Percentiles rank a stretch among this genome's conserved stretches.
These are phyloP conservation scores for Cucumis cinereus DNA, from an alignment of 306 rosid genomes.

Conservation along the genomic window DNA sequence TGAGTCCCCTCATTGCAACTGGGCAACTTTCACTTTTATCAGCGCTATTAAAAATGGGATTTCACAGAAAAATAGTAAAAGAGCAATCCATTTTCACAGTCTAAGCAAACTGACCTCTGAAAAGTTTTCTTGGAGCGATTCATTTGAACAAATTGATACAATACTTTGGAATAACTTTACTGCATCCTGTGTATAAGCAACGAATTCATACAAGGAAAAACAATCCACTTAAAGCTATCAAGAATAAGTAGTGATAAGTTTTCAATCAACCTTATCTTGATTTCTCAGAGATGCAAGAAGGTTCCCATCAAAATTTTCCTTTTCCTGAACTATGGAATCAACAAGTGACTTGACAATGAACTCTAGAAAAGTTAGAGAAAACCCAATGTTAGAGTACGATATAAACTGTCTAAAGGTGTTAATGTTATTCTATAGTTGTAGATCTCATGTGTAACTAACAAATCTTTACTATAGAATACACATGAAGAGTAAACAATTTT, in stretches of 20 bases:
- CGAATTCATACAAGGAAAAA: background rate
- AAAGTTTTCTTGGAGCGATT: constrained; percentile 29
- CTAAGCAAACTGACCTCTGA: constrained; percentile 50
- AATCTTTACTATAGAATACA: background rate
- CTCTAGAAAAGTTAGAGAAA: constrained; percentile 20
- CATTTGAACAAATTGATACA: constrained; percentile 41
- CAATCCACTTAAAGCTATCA: background rate
- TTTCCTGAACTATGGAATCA: constrained; percentile 43
- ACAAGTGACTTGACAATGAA: constrained; percentile 44
- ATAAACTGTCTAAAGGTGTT: background rate
- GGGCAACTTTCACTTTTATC: background rate
- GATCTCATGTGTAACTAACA: background rate
- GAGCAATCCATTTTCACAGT: background rate
- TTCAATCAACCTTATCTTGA: constrained; percentile 22
- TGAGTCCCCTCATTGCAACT: background rate
- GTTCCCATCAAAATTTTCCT: constrained; percentile 67
- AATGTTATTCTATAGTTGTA: background rate
- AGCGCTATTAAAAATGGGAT: background rate
- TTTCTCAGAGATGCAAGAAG: constrained; percentile 35
- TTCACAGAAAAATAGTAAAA: background rate
- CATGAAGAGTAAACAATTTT: background rate
- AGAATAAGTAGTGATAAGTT: background rate
- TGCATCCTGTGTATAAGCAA: constrained; percentile 41
- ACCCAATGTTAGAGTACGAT: constrained; percentile 6
- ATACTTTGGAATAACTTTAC: constrained; percentile 30